Percentiles rank a stretch among this genome's conserved stretches.
These are phyloP conservation scores for Globisporangium emineosum DNA, from an alignment of 352 stramenopile species.

Conservation along the genomic window DNA sequence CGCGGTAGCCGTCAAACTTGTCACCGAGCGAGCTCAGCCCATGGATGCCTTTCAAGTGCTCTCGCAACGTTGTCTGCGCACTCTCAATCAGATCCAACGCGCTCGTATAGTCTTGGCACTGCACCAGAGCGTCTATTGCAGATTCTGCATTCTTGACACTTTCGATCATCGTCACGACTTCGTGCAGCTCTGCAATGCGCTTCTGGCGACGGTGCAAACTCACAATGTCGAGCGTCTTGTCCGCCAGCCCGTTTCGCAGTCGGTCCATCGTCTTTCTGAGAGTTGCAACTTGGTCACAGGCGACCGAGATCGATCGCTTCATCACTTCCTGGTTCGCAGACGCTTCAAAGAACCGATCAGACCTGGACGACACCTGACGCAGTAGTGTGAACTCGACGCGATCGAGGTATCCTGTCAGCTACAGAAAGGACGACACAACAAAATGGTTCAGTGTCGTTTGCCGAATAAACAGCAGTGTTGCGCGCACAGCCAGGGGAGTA, in stretches of 20 bases:
- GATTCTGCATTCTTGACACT: constrained; percentile 82
- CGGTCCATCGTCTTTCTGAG: constrained; percentile 83
- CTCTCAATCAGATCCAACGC: constrained; percentile 77
- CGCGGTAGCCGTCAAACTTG: constrained; percentile 70
- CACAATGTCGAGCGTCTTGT: constrained; percentile 86
- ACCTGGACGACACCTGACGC: constrained; percentile 80
- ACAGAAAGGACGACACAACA: background rate
- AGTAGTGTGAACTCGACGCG: constrained; percentile 84
- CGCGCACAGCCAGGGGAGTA: background rate
- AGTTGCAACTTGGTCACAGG: constrained; percentile 78
- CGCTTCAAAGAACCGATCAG: constrained; percentile 83
- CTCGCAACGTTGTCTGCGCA: constrained; percentile 58
- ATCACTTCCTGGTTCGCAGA: constrained; percentile 84
- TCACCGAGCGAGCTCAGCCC: constrained; percentile 67
- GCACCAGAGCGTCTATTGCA: constrained; percentile 77
- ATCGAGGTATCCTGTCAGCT: constrained; percentile 81
- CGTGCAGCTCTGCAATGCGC: constrained; percentile 74
- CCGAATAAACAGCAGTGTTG: no score
- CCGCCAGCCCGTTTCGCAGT: constrained; percentile 69
- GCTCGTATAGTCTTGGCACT: constrained; percentile 81
- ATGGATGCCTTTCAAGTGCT: constrained; percentile 78
- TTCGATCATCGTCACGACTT: constrained; percentile 83
- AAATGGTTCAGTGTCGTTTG: background rate
- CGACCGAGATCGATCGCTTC: constrained; percentile 75
- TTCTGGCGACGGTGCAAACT: constrained; percentile 82